A percentile compares a stretch with the other conserved stretches of the same genome.
Conservation (phyloP, 202 grass and related monocot genomes). For the Eragrostis tef region DNA sequence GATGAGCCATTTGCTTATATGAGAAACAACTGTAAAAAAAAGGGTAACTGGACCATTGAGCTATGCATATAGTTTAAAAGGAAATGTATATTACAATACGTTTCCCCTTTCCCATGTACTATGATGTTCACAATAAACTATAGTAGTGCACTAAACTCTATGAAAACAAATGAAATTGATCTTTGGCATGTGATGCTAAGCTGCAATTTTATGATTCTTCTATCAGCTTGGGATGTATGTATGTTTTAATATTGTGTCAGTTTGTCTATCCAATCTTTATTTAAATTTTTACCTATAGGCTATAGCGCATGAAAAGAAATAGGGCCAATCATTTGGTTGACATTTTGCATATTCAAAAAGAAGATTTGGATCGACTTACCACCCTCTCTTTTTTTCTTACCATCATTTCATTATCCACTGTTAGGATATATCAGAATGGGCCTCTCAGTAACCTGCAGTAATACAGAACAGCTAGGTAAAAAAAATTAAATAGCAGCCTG, state of each 20-base stretch:
- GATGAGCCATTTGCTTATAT: no score
- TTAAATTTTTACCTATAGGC: not conserved
- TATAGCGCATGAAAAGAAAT: no score
- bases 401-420: slow-evolving; percentile 92
- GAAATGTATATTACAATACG: not conserved
- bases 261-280: not conserved
- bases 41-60: not conserved
- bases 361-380: slow-evolving; percentile 60
- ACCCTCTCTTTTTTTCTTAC: slow-evolving; percentile 93
- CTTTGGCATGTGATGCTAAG: not conserved
- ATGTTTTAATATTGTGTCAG: not conserved
- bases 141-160: not conserved
- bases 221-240: not conserved
- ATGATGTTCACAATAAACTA: not conserved
- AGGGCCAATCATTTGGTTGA: slow-evolving; percentile 23
- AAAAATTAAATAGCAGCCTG: not conserved
- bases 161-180: not conserved
- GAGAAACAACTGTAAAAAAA: no score
- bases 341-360: slow-evolving; percentile 5
- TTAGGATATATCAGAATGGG: slow-evolving; percentile 98
- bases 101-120: not conserved
- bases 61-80: not conserved
- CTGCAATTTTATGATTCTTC: not conserved
- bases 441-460: slow-evolving; percentile 75
- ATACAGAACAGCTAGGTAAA: slow-evolving; percentile 24